Conservation (phyloP, 176 grass and related monocot species). For the Miscanthus lutarioriparius region DNA sequence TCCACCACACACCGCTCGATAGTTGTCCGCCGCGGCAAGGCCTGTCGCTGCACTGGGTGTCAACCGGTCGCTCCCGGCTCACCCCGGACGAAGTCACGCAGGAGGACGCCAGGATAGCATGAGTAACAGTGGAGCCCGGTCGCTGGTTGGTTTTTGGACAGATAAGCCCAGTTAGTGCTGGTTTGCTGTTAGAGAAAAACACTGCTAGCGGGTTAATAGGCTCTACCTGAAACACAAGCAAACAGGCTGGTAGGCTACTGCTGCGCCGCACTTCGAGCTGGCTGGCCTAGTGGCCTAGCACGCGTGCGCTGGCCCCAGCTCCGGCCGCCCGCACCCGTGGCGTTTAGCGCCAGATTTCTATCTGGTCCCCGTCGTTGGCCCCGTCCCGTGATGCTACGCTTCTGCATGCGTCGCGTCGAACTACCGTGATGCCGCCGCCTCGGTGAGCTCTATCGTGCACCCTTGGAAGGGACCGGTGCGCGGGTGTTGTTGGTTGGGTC, state of each 20-base stretch:
- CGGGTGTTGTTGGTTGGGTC: no score
- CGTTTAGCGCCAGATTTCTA: conserved; percentile 4
- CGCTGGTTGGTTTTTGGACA: no score
- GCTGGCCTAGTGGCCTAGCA: no score
- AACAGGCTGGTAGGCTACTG: neutral
- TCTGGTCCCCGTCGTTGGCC: neutral
- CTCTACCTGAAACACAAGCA: no score
- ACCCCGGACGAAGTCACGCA: no score
- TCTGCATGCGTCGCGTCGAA: neutral
- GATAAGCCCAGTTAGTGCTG: no score
- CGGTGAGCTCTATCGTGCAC: neutral
- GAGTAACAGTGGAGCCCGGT: no score
- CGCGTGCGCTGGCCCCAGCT: neutral
- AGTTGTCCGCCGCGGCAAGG: conserved; percentile 18
- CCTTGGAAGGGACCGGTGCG: neutral
- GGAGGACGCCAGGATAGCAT: no score
- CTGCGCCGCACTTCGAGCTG: neutral
- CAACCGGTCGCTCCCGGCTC: neutral
- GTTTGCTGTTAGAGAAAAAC: no score
- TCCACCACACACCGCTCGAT: neutral
- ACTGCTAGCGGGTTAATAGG: no score
- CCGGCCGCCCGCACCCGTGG: neutral
- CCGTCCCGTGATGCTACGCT: neutral
- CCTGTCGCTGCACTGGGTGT: neutral
- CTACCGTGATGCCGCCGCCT: neutral